Percentiles rank a stretch among this genome's conserved stretches.
phyloP scores from a whole-genome alignment of 257 asterid species.

The Solanum bulbocastanum region DNA sequence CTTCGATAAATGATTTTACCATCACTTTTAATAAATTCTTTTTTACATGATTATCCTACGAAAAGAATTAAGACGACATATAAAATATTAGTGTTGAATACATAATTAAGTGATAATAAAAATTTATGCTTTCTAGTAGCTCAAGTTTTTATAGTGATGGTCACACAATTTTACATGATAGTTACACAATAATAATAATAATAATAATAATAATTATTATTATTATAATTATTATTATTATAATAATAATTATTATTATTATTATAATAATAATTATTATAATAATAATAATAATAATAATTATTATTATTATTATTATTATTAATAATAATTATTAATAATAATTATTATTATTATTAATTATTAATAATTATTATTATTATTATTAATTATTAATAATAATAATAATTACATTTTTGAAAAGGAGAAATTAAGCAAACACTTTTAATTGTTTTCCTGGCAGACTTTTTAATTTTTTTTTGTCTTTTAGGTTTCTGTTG shows the following conservation, averaged over 20 bases:
- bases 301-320: too few species aligned
- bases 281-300: too few species aligned
- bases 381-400: not conserved
- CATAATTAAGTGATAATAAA: not conserved
- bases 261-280: too few species aligned
- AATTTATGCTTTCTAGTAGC: not conserved
- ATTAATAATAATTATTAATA: too few species aligned
- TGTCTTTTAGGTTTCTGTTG: not conserved
- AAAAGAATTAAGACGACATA: not conserved
- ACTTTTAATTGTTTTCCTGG: not conserved
- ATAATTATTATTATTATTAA: too few species aligned
- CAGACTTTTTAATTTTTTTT: not conserved
- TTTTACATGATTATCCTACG: not conserved
- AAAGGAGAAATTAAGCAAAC: not conserved
- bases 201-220: too few species aligned
- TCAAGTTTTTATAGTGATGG: not conserved
- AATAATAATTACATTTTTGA: not conserved
- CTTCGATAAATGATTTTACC: not conserved
- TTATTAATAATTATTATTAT: too few species aligned
- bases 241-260: too few species aligned
- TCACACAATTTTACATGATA: not conserved
- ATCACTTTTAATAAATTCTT: not conserved
- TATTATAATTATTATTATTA: too few species aligned
- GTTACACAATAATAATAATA: not conserved
- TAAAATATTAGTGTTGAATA: not conserved